Evolutionary conservation across 768 basidiomycete species (phyloP), one percentile per base, ranked within the genome.

Genomic region (Boletellus ananiceps): DNA sequence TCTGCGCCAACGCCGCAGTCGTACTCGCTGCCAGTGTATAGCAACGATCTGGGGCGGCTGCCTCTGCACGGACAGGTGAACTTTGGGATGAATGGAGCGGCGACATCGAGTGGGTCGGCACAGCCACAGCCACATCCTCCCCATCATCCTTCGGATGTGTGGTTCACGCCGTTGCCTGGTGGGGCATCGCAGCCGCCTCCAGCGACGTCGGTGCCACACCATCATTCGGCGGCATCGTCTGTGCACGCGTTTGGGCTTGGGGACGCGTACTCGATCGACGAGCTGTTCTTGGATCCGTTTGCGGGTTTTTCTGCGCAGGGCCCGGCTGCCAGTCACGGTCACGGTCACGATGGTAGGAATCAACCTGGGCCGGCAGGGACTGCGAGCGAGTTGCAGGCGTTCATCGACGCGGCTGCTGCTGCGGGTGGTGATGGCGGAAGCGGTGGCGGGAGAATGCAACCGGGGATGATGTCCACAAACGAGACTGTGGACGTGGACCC

Each of bases 1-100:
- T 56, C 44, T 25, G 23, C 23, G 23, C 23, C 23, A 1, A 25
- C 23, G 27, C 34, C 47, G 3, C 46, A 48, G 19, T n/a, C 56
- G 3, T 70, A 67, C 49, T 60, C 71, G 14, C 67, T 83, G 4
- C 82, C 83, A 0, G 73, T 81, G 58, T 78, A 82, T 57, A 76
- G 73, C 57, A 75, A 75, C 40, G 82, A 83, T 47, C 66, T 84
- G 7, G 82, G 81, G 3, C 68, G 78, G 35, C 63, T 83, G 0
- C 83, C 82, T 0, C 34, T 76, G 13, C 71, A 76, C 16, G 68
- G 66, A 7, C 62, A 61, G 25, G 49, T 56, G 11, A 49, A 48
- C 25, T 63, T 69, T 25, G 40, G 51, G 0, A 23, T 5, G 29
- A 14, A 21, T 3, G 44, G 14, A 7, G 25, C 58, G 13, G n/a